Conservation (phyloP, 257 asterid genomes). For the Capsicum baccatum region DNA sequence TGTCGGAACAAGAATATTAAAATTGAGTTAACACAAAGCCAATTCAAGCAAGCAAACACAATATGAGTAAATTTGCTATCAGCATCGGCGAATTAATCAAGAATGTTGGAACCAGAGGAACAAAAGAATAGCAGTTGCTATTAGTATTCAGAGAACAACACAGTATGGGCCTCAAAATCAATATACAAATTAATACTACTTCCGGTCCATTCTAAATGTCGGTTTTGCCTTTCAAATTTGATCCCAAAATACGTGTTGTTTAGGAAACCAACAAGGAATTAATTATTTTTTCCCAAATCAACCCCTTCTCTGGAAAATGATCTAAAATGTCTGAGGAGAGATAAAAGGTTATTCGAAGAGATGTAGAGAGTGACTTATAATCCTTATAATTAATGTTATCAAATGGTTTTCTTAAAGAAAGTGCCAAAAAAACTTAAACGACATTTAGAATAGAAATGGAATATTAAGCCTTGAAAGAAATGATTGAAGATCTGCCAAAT, state of each 20-base stretch:
- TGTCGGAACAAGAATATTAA: conserved; percentile 39
- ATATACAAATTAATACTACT: not conserved
- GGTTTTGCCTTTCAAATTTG: not conserved
- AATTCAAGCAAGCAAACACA: not conserved
- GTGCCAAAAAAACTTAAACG: not conserved
- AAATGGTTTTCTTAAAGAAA: not conserved
- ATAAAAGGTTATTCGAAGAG: not conserved
- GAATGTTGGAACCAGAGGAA: not conserved
- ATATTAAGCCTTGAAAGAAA: not conserved
- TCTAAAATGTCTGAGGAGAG: not conserved
- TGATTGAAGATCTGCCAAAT: not conserved
- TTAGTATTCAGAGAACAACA: not conserved
- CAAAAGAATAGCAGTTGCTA: not conserved
- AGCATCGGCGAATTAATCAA: not conserved
- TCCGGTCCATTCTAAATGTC: not conserved
- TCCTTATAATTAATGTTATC: not conserved
- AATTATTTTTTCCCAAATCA: not conserved
- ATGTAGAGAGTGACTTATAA: not conserved
- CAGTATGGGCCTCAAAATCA: not conserved
- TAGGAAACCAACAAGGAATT: not conserved
- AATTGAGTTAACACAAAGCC: not conserved
- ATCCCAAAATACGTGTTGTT: not conserved
- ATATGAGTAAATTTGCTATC: not conserved
- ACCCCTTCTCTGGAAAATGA: not conserved
- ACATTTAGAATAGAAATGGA: not conserved